A percentile compares a stretch with the other conserved stretches of the same genome.
These are phyloP conservation scores for Hypocreales sp. DNA, from an alignment of 2,329 filamentous ascomycete genomes.

Conservation along the genomic window DNA sequence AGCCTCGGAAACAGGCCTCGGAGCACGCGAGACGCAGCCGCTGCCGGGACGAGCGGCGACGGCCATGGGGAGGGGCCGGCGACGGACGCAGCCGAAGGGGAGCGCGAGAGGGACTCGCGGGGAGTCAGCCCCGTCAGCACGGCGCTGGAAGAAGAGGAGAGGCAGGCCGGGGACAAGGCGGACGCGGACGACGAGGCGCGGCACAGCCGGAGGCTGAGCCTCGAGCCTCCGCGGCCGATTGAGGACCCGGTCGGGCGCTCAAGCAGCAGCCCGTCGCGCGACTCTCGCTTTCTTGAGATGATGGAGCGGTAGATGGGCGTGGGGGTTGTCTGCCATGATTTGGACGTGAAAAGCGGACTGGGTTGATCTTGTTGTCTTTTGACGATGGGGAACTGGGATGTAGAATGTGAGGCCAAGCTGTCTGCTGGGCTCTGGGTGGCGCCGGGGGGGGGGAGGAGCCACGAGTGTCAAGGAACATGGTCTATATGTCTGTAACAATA, in stretches of 20 bases:
- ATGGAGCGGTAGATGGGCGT: slow-evolving; percentile 18
- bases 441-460: no score
- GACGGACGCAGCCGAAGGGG: slow-evolving; percentile 7
- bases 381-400: no score
- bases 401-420: no score
- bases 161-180: slow-evolving; percentile 10
- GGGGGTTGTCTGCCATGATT: neutral
- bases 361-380: no score
- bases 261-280: slow-evolving; percentile 36
- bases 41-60: slow-evolving; percentile 21
- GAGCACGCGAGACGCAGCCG: slow-evolving; percentile 30
- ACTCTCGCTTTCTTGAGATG: slow-evolving; percentile 44
- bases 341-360: no score
- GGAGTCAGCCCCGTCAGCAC: slow-evolving; percentile 21
- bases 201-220: slow-evolving; percentile 7
- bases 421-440: no score
- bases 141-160: slow-evolving; percentile 27
- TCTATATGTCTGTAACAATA: no score
- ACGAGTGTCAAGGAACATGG: no score
- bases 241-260: slow-evolving; percentile 16
- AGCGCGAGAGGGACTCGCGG: slow-evolving; percentile 12
- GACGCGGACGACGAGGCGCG: slow-evolving; percentile 5
- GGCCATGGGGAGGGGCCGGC: slow-evolving; percentile 1
- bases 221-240: slow-evolving; percentile 23
- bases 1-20: slow-evolving; percentile 24